These are phyloP conservation scores for Selaginella moellendorffii DNA, from an alignment of 75 land plant species.

Conservation along the genomic window DNA sequence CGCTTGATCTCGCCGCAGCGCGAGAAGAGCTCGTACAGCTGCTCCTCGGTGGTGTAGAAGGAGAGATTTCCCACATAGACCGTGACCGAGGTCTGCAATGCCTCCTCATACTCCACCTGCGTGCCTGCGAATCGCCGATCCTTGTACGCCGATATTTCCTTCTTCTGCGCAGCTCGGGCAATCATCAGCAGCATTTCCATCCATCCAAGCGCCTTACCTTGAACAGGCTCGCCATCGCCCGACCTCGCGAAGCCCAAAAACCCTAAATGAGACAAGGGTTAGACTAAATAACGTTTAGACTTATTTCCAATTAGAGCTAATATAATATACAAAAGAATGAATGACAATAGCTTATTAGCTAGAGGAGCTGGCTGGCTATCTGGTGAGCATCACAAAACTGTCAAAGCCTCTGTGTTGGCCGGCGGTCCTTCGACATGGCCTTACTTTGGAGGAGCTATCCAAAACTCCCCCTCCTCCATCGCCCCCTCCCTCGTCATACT, in stretches of 20 bases:
- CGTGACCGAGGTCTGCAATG: slow-evolving; percentile 55
- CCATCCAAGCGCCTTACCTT: not conserved
- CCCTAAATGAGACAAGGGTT: not conserved
- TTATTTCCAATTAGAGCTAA: no score
- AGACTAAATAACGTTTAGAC: no score
- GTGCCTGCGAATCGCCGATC: slow-evolving; percentile 82
- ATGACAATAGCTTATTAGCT: no score
- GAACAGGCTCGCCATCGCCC: not conserved
- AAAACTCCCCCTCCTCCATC: not conserved
- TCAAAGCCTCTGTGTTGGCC: slow-evolving; percentile 47
- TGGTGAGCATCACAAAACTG: slow-evolving; percentile 32
- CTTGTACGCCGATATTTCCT: slow-evolving; percentile 65
- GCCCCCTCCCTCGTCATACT: not conserved
- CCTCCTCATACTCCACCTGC: slow-evolving; percentile 80
- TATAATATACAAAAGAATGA: no score
- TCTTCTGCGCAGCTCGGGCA: slow-evolving; percentile 27
- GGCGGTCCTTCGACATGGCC: slow-evolving; percentile 49
- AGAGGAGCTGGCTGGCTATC: not conserved
- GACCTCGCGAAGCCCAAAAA: not conserved
- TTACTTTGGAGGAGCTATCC: slow-evolving; percentile 15
- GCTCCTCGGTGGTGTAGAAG: slow-evolving; percentile 96
- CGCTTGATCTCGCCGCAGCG: slow-evolving; percentile 91
- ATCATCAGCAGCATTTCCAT: no score
- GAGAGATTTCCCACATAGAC: slow-evolving; percentile 90
- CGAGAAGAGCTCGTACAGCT: slow-evolving; percentile 82